These are phyloP conservation scores for Eucalyptus lansdowneana DNA, from an alignment of 345 rosid genomes.

Conservation along the genomic window DNA sequence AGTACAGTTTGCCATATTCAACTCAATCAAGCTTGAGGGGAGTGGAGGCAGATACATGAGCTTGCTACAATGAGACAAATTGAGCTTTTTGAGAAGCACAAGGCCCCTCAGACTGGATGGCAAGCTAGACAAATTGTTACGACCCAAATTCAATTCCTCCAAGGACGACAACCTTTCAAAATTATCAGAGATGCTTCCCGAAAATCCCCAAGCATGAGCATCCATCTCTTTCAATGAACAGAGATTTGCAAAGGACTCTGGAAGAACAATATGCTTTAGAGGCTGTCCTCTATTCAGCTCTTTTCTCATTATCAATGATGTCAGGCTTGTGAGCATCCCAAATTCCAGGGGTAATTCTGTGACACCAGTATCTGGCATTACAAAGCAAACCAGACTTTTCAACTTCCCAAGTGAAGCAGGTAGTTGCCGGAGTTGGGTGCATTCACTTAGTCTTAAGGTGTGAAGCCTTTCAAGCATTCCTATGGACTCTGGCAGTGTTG, in stretches of 20 bases:
- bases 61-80: constrained; percentile 13
- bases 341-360: constrained; percentile 23
- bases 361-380: constrained; percentile 28
- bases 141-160: constrained; percentile 13
- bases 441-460: constrained; percentile 8
- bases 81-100: constrained; percentile 15
- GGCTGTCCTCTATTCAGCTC: background rate
- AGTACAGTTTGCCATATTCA: constrained; percentile 22
- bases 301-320: constrained; percentile 25
- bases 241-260: constrained; percentile 25
- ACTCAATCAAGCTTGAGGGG: constrained; percentile 24
- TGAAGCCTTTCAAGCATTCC: constrained; percentile 33
- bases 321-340: constrained; percentile 30
- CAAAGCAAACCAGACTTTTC: constrained; percentile 14
- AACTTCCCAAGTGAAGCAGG: constrained; percentile 30
- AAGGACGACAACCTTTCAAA: constrained; percentile 27
- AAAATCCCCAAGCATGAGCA: constrained; percentile 29
- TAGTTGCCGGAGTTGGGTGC: constrained; percentile 19
- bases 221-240: constrained; percentile 19
- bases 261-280: background rate
- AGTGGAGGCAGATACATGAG: constrained; percentile 32
- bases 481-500: constrained; percentile 32
- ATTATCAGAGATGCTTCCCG: constrained; percentile 32
- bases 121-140: constrained; percentile 26
- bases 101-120: constrained; percentile 38